These are phyloP conservation scores for Cercospora sojina DNA, from an alignment of 2,329 filamentous ascomycete species.

Conservation along the genomic window DNA sequence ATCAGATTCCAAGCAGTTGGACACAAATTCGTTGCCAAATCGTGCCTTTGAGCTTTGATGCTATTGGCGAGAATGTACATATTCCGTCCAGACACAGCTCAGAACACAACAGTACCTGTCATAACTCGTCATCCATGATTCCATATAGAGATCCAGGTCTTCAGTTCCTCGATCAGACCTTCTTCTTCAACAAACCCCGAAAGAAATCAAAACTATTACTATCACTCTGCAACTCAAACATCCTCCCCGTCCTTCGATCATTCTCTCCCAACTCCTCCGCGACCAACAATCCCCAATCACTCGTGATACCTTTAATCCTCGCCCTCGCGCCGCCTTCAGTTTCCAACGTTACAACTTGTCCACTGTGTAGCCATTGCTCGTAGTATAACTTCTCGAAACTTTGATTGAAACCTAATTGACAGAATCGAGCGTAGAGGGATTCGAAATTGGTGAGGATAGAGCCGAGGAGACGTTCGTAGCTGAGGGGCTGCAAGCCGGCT, in stretches of 20 bases:
- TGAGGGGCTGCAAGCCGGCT: conserved; percentile 46
- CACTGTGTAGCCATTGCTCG: conserved; percentile 75
- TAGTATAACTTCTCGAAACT: conserved; percentile 78
- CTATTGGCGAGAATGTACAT: not conserved
- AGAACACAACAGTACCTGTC: not conserved
- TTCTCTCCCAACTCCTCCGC: conserved; percentile 78
- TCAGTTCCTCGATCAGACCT: conserved; percentile 51
- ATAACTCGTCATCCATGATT: not conserved
- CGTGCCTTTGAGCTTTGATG: too few relatives aligned
- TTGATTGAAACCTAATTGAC: conserved; percentile 69
- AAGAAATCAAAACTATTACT: conserved; percentile 99
- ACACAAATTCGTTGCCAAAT: too few relatives aligned
- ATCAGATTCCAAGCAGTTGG: too few relatives aligned
- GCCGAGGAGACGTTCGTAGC: conserved; percentile 76
- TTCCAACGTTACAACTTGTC: conserved; percentile 71
- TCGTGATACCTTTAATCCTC: conserved; percentile 79
- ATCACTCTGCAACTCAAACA: conserved; percentile 87
- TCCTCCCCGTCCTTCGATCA: conserved; percentile 71
- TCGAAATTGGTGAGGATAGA: conserved; percentile 78
- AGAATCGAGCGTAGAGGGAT: conserved; percentile 71
- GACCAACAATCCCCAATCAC: conserved; percentile 84
- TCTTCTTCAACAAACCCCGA: conserved; percentile 78
- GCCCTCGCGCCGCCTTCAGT: conserved; percentile 73
- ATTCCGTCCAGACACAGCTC: not conserved
- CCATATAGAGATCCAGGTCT: not conserved